Evolutionary conservation across 2,329 filamentous ascomycete species (phyloP).

Genomic region (Amphichorda felina): DNA sequence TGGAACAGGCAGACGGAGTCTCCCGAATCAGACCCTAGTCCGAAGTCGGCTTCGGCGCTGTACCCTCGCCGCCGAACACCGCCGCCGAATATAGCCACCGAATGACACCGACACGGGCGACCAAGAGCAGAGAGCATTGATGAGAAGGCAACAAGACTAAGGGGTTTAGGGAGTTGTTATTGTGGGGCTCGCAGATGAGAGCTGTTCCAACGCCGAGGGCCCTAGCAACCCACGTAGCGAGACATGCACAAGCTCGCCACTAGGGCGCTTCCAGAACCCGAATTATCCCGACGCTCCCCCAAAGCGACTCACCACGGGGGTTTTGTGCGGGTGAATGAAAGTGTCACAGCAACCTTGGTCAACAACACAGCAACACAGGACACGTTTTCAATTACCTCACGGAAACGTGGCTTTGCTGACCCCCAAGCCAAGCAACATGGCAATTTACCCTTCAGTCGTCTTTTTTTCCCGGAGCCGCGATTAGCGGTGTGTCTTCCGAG

Average conservation of each 20-base stretch:
- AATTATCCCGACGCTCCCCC: background rate
- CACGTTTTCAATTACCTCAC: constrained; percentile 1
- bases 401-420: too few relatives aligned
- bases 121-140: too few relatives aligned
- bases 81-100: too few relatives aligned
- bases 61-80: too few relatives aligned
- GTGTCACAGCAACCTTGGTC: too few relatives aligned
- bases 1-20: too few relatives aligned
- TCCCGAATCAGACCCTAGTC: too few relatives aligned
- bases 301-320: background rate
- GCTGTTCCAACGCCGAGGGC: background rate
- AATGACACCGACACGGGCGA: too few relatives aligned
- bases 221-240: background rate
- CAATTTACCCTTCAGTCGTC: background rate
- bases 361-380: background rate
- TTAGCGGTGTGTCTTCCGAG: background rate
- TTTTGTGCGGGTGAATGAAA: background rate
- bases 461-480: background rate
- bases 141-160: too few relatives aligned
- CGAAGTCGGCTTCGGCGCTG: too few relatives aligned
- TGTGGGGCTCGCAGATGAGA: too few relatives aligned
- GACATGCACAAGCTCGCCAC: background rate
- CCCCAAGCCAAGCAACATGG: background rate
- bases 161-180: too few relatives aligned
- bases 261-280: background rate